Evolutionary conservation across 495 filamentous ascomycete genomes (phyloP).

Genomic region (Annulohypoxylon bovei): DNA sequence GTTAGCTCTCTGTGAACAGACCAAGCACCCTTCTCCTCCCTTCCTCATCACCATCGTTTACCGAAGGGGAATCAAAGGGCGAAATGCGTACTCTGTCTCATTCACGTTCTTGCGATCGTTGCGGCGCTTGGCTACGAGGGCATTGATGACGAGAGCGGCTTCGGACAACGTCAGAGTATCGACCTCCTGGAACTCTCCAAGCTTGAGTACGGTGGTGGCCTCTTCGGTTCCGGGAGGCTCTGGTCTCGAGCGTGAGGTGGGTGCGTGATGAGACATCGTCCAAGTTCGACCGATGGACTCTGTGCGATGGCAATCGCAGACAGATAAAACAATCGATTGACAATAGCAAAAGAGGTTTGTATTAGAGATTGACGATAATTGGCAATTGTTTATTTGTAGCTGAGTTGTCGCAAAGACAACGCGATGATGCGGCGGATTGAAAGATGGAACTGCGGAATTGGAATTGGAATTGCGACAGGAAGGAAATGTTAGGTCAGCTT

Average conservation of each 20-base stretch:
- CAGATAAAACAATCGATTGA: not conserved
- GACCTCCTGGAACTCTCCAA: slow-evolving; percentile 91
- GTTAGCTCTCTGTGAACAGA: slow-evolving; percentile 9
- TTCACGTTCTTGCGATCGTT: slow-evolving; percentile 70
- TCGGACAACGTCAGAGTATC: slow-evolving; percentile 89
- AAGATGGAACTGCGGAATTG: slow-evolving; percentile 7
- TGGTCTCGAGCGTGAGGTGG: slow-evolving; percentile 77
- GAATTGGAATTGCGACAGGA: slow-evolving; percentile 20
- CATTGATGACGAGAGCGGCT: slow-evolving; percentile 89
- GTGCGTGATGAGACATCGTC: slow-evolving; percentile 47
- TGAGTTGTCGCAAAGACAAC: slow-evolving; percentile 17
- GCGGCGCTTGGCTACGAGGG: slow-evolving; percentile 78
- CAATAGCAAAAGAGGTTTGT: no score
- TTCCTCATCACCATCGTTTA: not conserved
- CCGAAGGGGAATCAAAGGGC: slow-evolving; percentile 1
- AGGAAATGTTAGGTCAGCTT: slow-evolving; percentile 20
- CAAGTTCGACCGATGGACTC: not conserved
- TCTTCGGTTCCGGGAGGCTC: slow-evolving; percentile 85
- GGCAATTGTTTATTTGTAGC: not conserved
- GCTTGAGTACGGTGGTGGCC: slow-evolving; percentile 78
- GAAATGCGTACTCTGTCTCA: slow-evolving; percentile 67
- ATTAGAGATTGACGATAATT: not conserved
- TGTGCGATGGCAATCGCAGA: not conserved
- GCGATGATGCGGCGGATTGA: not conserved
- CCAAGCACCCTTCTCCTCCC: not conserved